Conservation (phyloP, 768 basidiomycete species). For the Lentinula guzmanii region DNA sequence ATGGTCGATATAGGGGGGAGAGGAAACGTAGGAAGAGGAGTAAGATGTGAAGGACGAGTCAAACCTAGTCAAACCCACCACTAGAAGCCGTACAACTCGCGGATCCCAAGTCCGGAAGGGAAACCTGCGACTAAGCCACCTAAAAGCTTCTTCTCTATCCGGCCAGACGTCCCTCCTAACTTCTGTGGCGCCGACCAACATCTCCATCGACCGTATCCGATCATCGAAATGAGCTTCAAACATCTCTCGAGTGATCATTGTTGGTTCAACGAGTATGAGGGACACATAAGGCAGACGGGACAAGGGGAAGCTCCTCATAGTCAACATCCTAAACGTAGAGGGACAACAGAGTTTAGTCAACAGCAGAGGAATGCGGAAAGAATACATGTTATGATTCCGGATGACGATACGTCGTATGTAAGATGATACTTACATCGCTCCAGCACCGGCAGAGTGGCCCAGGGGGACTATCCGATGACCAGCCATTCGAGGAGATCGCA, state of each 20-base stretch:
- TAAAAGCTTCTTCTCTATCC: constrained; percentile 31
- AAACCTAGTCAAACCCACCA: constrained; percentile 21
- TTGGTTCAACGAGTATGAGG: constrained; percentile 40
- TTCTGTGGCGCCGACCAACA: constrained; percentile 24
- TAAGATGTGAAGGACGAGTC: background rate
- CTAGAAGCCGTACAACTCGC: constrained; percentile 29
- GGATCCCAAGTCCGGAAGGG: constrained; percentile 46
- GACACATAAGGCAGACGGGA: constrained; percentile 23
- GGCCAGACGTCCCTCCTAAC: constrained; percentile 38
- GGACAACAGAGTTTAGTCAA: background rate
- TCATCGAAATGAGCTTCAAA: constrained; percentile 31
- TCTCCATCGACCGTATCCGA: constrained; percentile 30
- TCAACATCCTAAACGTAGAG: constrained; percentile 26
- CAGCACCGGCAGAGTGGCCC: constrained; percentile 21
- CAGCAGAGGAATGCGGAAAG: background rate
- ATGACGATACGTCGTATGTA: background rate
- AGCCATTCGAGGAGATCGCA: constrained; percentile 10
- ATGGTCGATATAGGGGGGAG: background rate
- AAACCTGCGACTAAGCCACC: constrained; percentile 33
- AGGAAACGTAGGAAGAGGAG: background rate
- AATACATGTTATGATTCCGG: background rate
- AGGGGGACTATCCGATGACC: constrained; percentile 15
- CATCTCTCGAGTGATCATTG: constrained; percentile 28
- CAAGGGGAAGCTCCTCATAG: constrained; percentile 25
- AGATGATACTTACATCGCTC: constrained; percentile 15